A percentile compares a stretch with the other conserved stretches of the same genome.
Conservation (phyloP, 768 basidiomycete genomes). For the Tulasnella sp. region DNA sequence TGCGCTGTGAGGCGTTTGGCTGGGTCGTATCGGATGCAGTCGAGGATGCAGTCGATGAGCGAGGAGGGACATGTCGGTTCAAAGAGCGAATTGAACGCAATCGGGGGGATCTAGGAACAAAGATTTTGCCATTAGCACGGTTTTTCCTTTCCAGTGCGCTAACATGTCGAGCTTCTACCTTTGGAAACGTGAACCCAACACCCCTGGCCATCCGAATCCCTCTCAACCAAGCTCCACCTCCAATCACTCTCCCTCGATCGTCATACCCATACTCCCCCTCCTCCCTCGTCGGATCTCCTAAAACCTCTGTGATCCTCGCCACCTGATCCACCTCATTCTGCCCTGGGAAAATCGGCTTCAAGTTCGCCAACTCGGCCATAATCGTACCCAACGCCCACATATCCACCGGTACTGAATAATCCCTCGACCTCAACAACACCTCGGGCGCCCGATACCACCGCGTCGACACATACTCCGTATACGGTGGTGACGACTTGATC, state of each 20-base stretch:
- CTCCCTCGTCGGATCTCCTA: slow-evolving; percentile 62
- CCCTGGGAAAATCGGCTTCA: slow-evolving; percentile 92
- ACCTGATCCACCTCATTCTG: slow-evolving; percentile 89
- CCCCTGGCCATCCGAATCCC: slow-evolving; percentile 81
- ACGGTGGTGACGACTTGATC: slow-evolving; percentile 78
- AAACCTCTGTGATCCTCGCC: slow-evolving; percentile 76
- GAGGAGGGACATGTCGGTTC: slow-evolving; percentile 65
- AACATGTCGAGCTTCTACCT: slow-evolving; percentile 37
- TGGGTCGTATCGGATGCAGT: slow-evolving; percentile 88
- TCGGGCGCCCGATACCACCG: slow-evolving; percentile 99
- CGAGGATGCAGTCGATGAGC: slow-evolving; percentile 83
- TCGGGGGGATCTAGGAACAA: slow-evolving; percentile 28
- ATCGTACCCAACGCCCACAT: slow-evolving; percentile 99
- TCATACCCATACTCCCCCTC: slow-evolving; percentile 65
- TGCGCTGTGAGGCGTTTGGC: slow-evolving; percentile 72
- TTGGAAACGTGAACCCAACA: slow-evolving; percentile 81
- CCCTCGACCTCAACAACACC: slow-evolving; percentile 78
- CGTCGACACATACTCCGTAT: slow-evolving; percentile 99
- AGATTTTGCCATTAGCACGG: neutral
- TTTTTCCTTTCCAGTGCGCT: neutral
- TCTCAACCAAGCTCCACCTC: slow-evolving; percentile 80
- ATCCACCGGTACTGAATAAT: slow-evolving; percentile 95
- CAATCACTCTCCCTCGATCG: slow-evolving; percentile 51
- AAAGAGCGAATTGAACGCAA: slow-evolving; percentile 51
- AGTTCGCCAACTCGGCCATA: slow-evolving; percentile 91